phyloP scores from a whole-genome alignment of 1,284 basidiomycete genomes.

The Tylopilus microsporus region DNA sequence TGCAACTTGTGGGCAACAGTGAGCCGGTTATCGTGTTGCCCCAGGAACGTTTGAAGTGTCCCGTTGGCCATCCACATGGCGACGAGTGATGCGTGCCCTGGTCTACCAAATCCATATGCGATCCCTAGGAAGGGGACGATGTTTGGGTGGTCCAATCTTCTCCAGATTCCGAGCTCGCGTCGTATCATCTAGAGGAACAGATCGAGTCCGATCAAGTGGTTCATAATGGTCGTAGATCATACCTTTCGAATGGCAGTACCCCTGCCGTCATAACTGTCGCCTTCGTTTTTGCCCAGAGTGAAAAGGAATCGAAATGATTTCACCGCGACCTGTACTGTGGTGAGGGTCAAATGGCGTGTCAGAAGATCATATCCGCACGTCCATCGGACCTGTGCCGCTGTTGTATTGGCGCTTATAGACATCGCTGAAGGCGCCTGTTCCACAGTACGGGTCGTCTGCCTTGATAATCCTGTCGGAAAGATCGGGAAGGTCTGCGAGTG shows the following conservation, averaged over 20 bases:
- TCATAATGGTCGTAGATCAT: background rate
- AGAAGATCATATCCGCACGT: background rate
- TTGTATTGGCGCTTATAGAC: background rate
- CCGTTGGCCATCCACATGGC: background rate
- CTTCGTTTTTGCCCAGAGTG: too few species aligned
- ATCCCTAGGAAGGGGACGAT: background rate
- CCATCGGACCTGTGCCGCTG: background rate
- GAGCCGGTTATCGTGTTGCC: background rate
- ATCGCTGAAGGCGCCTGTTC: constrained; percentile 1
- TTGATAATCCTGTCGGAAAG: background rate
- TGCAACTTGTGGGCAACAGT: background rate
- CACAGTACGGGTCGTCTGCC: background rate
- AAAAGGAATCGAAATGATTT: constrained; percentile 1
- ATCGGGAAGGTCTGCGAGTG: background rate
- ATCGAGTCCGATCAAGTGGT: background rate
- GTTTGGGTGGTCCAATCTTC: background rate
- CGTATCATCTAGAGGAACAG: background rate
- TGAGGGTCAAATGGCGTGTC: background rate
- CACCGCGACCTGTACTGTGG: background rate
- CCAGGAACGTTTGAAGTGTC: background rate
- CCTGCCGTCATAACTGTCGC: background rate
- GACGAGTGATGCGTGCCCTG: background rate
- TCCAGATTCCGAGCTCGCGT: background rate
- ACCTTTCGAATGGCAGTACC: background rate
- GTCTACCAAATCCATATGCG: background rate